Base-by-base conservation (phyloP, 2,329 filamentous ascomycete species). In the Septoria petroselini region DNA sequence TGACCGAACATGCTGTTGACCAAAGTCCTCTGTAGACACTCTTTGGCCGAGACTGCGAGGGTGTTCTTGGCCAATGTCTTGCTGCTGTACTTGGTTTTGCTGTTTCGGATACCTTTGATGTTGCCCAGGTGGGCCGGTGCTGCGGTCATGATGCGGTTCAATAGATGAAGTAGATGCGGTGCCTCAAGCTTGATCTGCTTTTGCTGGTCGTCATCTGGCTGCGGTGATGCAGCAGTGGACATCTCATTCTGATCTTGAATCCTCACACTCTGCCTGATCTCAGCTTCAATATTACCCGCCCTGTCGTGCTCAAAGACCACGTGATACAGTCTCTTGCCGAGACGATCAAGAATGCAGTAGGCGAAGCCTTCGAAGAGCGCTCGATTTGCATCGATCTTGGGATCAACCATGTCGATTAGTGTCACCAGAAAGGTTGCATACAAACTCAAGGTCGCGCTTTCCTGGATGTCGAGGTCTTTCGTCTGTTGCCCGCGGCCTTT, bases 1-100 rank as follows among this genome's bases (percentile, higher is more conserved):
- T 57, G 58, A 1, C 70, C 71, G 48, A 73, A 76, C 48, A 73
- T 71, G 30, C 68, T 69, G 19, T 67, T 63, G n/a, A 75, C 57
- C 1, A 76, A 65, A 0, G 73, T 75, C 3, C 68, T 63, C 52
- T 75, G 73, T 35, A 76, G 63, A n/a, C 68, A 63, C 15, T 74
- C 67, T 50, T 69, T 71, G 3, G 70, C 72, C 4, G 66, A 52
- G 1, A 66, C 46, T 23, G 65, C 64, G 1, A 75, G 52, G 1
- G 65, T 60, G 7, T 61, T 57, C 52, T 68, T 70, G 4, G 61
- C 55, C 9, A 58, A 54, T 3, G 64, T 57, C 15, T 44, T 55
- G 19, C 62, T 65, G n/a, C 64, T 35, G 14, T 45, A 18, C 34
- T 59, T 55, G 4, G 62, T 54, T 14, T 68, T 65, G 15, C 48